Base-by-base conservation (phyloP, 441 rosid species). In the Erodium trifolium region DNA sequence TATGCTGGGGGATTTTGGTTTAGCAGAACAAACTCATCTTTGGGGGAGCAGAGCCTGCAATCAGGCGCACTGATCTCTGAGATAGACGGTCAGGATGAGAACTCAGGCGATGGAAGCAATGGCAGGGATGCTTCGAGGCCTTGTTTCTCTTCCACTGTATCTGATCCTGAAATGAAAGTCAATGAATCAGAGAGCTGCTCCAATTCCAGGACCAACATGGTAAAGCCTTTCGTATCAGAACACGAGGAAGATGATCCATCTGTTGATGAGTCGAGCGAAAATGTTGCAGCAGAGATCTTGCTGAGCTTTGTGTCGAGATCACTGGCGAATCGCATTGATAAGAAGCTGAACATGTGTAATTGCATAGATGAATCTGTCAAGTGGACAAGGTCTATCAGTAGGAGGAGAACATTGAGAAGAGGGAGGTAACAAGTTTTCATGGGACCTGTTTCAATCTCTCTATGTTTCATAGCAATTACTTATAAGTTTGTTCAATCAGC, bases 341-440 rank as follows among this genome's bases (percentile, higher is more conserved):
- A 27, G 9, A 27, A 67, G 18, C 60, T 3, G 35, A 67, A 23
- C 14, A 34, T 19, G 3, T 11, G 31, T 67, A 14, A 14, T n/a
- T 62, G 13, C 1, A 51, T 31, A 51, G 60, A 14, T 53, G 65
- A 68, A 9, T 68, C 71, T 34, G 55, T 35, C 14, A 68, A 39
- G 11, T 68, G 71, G 71, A 35, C 17, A 13, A 68, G 55, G 14
- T 68, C 65, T 57, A 63, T 55, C 9, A 35, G 8, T 17, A 55
- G 65, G 6, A 34, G 71, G 43, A 68, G 71, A 45, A 53, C 71
- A 10, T 68, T 45, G 10, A 68, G 71, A 53, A 68, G 65, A 34
- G 5, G 29, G 1, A 19, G 65, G 53, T 68, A 57, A 47, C 59
- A 51, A 51, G 59, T 51, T 51, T 16, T 12, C 14, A 11, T 4